Percentiles rank a stretch among this genome's conserved stretches.
Evolutionary conservation across 495 filamentous ascomycete species (phyloP).

Genomic region (Tuber calosporum): DNA sequence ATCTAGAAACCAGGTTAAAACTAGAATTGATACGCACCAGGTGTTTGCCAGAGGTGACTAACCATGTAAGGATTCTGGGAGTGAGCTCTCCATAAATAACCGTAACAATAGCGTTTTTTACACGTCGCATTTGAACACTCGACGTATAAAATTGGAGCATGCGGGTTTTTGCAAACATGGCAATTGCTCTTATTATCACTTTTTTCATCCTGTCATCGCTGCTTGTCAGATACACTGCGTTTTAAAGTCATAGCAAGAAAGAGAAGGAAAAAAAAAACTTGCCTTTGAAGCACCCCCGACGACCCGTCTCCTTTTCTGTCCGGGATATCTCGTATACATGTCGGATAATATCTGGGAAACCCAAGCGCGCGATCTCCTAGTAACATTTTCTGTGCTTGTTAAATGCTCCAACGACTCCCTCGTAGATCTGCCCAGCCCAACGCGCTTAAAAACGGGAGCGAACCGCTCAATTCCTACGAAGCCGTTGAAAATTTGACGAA

Average conservation of each 20-base stretch:
- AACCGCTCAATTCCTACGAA: conserved; percentile 58
- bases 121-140: conserved; percentile 65
- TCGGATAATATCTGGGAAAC: conserved; percentile 68
- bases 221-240: not conserved
- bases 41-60: not conserved
- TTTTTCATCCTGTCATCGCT: conserved; percentile 50
- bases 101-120: conserved; percentile 71
- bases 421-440: conserved; percentile 38
- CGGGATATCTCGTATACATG: conserved; percentile 22
- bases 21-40: not conserved
- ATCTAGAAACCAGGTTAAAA: conserved; percentile 18
- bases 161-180: conserved; percentile 70
- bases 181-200: conserved; percentile 54
- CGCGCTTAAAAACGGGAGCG: conserved; percentile 54
- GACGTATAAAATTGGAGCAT: conserved; percentile 67
- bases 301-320: conserved; percentile 30
- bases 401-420: not conserved
- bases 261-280: not conserved
- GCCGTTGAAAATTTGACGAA: conserved; percentile 66
- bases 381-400: not conserved
- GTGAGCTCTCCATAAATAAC: conserved; percentile 78
- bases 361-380: conserved; percentile 71
- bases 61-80: conserved; percentile 62
- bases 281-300: conserved; percentile 24
- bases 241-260: not conserved